Percentiles rank a stretch among this genome's conserved stretches.
These are phyloP conservation scores for Mucor lusitanicus DNA, from an alignment of 371 early-diverging fungal genomes.

Conservation along the genomic window DNA sequence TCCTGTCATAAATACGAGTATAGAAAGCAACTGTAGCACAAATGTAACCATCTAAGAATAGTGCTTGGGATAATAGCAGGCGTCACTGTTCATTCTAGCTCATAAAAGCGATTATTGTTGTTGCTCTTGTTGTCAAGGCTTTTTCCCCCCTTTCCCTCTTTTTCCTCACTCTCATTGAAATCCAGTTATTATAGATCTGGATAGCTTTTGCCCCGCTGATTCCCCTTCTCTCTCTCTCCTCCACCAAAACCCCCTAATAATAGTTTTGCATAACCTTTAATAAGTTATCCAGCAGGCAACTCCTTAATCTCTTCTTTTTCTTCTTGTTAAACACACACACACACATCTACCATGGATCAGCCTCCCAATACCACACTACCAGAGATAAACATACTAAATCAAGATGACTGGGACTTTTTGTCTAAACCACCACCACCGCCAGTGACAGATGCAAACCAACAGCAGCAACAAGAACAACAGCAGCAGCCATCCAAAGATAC, in stretches of 20 bases:
- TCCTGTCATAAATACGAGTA: conserved; percentile 4
- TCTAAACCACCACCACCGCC: conserved; percentile 2
- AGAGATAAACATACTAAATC: conserved; percentile 12
- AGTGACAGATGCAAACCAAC: neutral
- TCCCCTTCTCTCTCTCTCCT: neutral
- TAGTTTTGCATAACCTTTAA: neutral
- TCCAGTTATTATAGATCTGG: neutral
- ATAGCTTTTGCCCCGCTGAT: neutral
- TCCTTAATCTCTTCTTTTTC: conserved; percentile 5
- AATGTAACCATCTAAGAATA: conserved; percentile 1
- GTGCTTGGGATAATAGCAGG: neutral
- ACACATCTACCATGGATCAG: neutral
- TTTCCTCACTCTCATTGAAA: neutral
- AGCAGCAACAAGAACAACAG: neutral
- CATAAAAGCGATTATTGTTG: neutral
- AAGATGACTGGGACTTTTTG: conserved; percentile 12
- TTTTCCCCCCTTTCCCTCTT: neutral
- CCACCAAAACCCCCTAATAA: neutral
- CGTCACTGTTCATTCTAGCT: neutral
- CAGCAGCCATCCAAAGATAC: neutral
- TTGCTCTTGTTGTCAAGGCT: neutral
- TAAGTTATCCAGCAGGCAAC: neutral
- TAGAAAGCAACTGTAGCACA: neutral
- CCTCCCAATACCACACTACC: neutral
- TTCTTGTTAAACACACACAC: neutral